phyloP scores from a whole-genome alignment of 768 basidiomycete species.

The Russula dissimulans region DNA sequence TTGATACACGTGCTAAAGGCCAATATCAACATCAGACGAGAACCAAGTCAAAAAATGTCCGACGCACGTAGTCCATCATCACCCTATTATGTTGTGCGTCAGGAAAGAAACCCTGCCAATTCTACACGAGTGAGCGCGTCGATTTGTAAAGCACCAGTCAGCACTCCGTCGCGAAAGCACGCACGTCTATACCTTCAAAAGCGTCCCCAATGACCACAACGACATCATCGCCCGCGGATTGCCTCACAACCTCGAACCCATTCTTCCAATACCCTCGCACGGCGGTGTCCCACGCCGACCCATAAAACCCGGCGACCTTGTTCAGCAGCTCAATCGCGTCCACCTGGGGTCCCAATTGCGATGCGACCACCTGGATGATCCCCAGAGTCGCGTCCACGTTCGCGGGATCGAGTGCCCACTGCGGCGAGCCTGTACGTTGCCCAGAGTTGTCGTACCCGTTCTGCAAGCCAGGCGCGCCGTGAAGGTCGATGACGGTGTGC shows the following conservation, averaged over 20 bases:
- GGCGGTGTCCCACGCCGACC: constrained; percentile 32
- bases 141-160: background rate
- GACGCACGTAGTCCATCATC: constrained; percentile 56
- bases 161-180: constrained; percentile 3
- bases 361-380: constrained; percentile 44
- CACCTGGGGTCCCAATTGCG: constrained; percentile 45
- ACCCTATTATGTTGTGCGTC: constrained; percentile 45
- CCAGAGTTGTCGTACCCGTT: constrained; percentile 72
- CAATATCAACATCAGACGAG: background rate
- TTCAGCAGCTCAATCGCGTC: constrained; percentile 63
- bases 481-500: constrained; percentile 67
- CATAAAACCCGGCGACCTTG: constrained; percentile 51
- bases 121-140: constrained; percentile 27
- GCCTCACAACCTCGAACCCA: constrained; percentile 50
- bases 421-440: constrained; percentile 43
- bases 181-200: constrained; percentile 50
- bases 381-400: constrained; percentile 50
- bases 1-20: constrained; percentile 57
- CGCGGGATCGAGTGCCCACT: constrained; percentile 41
- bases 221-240: constrained; percentile 37
- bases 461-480: constrained; percentile 57
- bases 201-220: constrained; percentile 68
- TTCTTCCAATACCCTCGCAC: constrained; percentile 49
- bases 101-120: constrained; percentile 52
- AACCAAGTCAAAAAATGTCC: no score